These are phyloP conservation scores for Cyphellophora attinorum DNA, from an alignment of 2,329 filamentous ascomycete genomes.

Conservation along the genomic window DNA sequence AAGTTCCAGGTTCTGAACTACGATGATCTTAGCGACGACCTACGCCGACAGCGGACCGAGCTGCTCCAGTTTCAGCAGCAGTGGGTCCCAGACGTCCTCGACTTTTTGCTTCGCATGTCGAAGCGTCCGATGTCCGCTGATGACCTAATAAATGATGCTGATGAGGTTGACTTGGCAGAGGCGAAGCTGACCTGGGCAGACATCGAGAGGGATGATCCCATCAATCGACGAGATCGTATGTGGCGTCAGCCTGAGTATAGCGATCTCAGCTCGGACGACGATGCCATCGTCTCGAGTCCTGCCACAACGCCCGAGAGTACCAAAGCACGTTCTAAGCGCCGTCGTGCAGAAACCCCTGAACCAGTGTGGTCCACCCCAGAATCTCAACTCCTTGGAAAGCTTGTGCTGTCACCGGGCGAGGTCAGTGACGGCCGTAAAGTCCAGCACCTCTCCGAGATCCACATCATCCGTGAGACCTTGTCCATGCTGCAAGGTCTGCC, in stretches of 20 bases:
- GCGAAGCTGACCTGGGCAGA: conserved; percentile 64
- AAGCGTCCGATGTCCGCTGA: conserved; percentile 56
- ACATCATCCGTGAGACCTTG: conserved; percentile 65
- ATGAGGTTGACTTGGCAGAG: neutral
- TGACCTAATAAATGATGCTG: neutral
- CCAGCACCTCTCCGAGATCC: conserved; percentile 62
- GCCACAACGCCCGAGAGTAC: conserved; percentile 6
- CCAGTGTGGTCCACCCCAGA: neutral
- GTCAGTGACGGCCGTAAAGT: too few species aligned
- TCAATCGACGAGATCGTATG: conserved; percentile 55
- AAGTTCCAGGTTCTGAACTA: conserved; percentile 73
- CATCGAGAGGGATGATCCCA: conserved; percentile 65
- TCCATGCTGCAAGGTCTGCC: conserved; percentile 77
- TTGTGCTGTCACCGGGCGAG: neutral
- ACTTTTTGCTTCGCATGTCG: conserved; percentile 70
- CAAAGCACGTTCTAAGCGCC: conserved; percentile 1
- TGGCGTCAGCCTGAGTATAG: conserved; percentile 64
- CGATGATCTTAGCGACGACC: conserved; percentile 66
- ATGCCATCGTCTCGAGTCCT: conserved; percentile 13
- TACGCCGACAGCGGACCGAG: conserved; percentile 49
- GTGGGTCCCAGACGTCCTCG: conserved; percentile 71
- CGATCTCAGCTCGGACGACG: conserved; percentile 44
- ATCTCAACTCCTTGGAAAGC: neutral
- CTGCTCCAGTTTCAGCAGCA: conserved; percentile 46
- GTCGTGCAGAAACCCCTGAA: neutral